Percentiles rank a stretch among this genome's conserved stretches.
These are phyloP conservation scores for Parachaetomium inaequale DNA, from an alignment of 495 filamentous ascomycete genomes.

Conservation along the genomic window DNA sequence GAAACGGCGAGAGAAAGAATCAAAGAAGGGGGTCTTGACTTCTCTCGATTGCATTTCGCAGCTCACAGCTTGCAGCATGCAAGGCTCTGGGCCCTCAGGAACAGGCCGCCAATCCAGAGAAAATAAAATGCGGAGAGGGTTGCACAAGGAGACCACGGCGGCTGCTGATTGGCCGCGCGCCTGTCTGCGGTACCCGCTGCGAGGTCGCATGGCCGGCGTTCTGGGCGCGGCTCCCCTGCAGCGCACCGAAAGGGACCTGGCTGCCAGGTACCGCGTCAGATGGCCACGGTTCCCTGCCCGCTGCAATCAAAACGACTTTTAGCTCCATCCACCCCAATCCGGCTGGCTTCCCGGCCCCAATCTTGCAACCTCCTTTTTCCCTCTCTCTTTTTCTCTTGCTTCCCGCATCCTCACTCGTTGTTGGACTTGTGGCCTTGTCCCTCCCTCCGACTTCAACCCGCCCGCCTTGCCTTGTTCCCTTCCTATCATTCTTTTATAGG, in stretches of 20 bases:
- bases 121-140: not conserved
- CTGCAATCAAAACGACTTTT: constrained; percentile 32
- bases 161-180: constrained; percentile 17
- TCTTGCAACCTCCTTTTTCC: constrained; percentile 29
- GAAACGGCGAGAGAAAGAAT: not conserved
- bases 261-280: constrained; percentile 8
- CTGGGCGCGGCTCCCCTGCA: constrained; percentile 10
- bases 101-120: not conserved
- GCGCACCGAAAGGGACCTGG: constrained; percentile 10
- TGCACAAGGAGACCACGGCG: not conserved
- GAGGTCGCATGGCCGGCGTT: constrained; percentile 7
- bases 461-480: constrained; percentile 21
- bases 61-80: not conserved
- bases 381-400: constrained; percentile 20
- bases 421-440: constrained; percentile 26
- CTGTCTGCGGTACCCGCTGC: not conserved
- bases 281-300: constrained; percentile 9
- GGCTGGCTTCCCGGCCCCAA: constrained; percentile 19
- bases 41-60: not conserved
- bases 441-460: constrained; percentile 6
- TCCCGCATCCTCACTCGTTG: constrained; percentile 28
- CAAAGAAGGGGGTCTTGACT: constrained; percentile 6
- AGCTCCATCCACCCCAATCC: constrained; percentile 23
- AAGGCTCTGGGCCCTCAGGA: not conserved
- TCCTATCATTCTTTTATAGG: constrained; percentile 27